Evolutionary conservation across 345 rosid species (phyloP), one percentile per base, ranked within the genome.

Genomic region (Populus ilicifolia): DNA sequence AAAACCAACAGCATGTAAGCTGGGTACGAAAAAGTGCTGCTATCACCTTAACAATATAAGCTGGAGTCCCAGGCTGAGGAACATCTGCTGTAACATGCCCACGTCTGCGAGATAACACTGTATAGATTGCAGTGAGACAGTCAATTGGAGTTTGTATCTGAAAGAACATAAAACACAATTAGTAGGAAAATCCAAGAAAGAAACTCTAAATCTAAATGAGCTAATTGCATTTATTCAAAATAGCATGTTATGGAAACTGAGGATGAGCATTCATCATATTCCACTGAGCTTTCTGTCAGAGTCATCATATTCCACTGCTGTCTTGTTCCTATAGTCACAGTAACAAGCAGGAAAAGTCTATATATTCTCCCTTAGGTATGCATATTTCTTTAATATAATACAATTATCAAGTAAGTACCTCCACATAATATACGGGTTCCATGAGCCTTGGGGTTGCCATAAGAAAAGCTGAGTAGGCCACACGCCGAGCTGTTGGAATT

Each of bases 371-470:
- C 9, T 33, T 65, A 64, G 30, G 38, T n/a, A 64, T 14, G 33
- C 71, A 78, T 20, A 69, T 6, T 38, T 56, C 6, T 46, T 52
- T 67, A 35, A 41, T 63, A 50, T 67, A 23, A 46, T 27, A 52
- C 27, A 76, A 63, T 21, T 5, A 67, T 50, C 63, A 66, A 68
- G 48, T 44, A 80, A 77, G 39, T 80, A 96, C 97, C 98, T 96
- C 99, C 62, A 93, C 97, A 84, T 93, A 93, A 78, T 96, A 93
- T n/a, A 93, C 98, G 56, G 99, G 99, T 83, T 96, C 99, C 98
- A 96, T 93, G 48, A 96, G 94, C 72, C 98, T 89, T 43, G 98
- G 99, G 56, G 97, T 90, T 38, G 98, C 99, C 98, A 96, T 88
- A 67, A 93, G 97, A 79, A 96, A 96, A 46, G 97, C 87, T 35